These are phyloP conservation scores for Zalaria sp. DNA, from an alignment of 2,329 filamentous ascomycete species.

Conservation along the genomic window DNA sequence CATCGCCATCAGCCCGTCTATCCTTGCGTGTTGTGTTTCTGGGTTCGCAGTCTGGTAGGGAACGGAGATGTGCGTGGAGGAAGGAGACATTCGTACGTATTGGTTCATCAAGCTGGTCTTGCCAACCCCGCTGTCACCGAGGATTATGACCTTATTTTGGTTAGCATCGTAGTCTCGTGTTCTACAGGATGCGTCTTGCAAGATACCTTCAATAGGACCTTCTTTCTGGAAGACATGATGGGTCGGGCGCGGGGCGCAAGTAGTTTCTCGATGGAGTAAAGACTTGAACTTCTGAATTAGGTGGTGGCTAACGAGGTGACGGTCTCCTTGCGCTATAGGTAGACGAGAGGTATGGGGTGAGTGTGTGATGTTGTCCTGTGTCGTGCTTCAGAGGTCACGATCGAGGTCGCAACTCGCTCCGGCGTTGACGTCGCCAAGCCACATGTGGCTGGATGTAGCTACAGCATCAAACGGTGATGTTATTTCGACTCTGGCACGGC, in stretches of 20 bases:
- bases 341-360: constrained; percentile 1
- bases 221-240: constrained; percentile 23
- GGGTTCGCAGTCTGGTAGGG: background rate
- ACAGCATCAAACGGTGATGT: too few relatives aligned
- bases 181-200: too few relatives aligned
- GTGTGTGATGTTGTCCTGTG: constrained; percentile 1
- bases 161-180: too few relatives aligned
- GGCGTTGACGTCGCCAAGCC: too few relatives aligned
- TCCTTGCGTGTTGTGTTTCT: background rate
- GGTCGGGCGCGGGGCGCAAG: background rate
- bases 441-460: too few relatives aligned
- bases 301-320: too few relatives aligned
- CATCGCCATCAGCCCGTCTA: constrained; percentile 2
- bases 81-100: constrained; percentile 60
- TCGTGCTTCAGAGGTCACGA: constrained; percentile 1
- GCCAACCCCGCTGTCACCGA: constrained; percentile 95
- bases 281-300: background rate
- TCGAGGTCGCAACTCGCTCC: too few relatives aligned
- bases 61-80: background rate
- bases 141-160: constrained; percentile 83
- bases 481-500: too few relatives aligned
- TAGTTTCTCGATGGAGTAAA: background rate
- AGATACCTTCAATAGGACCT: constrained; percentile 22
- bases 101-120: constrained; percentile 99
- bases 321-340: background rate